These are phyloP conservation scores for Huntiella moniliformis DNA, from an alignment of 2,329 filamentous ascomycete genomes.

Conservation along the genomic window DNA sequence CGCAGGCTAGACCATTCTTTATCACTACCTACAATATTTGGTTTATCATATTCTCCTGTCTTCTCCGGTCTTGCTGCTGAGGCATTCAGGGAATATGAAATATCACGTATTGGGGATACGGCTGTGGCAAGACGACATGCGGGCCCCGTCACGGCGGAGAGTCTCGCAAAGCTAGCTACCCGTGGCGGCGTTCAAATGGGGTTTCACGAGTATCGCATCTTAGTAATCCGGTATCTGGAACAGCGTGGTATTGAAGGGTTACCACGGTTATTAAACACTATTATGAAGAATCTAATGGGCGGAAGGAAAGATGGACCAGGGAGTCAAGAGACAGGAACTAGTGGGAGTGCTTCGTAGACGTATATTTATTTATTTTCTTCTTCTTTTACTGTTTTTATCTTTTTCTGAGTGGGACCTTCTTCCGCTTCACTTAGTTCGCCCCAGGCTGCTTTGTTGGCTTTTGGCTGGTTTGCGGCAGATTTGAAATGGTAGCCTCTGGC, in stretches of 20 bases:
- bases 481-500: slow-evolving; percentile 70
- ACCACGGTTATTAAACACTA: slow-evolving; percentile 56
- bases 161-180: slow-evolving; percentile 40
- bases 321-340: not conserved
- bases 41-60: slow-evolving; percentile 38
- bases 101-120: slow-evolving; percentile 18
- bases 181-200: slow-evolving; percentile 46
- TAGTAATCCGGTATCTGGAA: slow-evolving; percentile 51
- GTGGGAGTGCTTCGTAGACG: not conserved
- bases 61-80: slow-evolving; percentile 36
- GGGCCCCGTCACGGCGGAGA: slow-evolving; percentile 51
- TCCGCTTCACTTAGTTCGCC: slow-evolving; percentile 21
- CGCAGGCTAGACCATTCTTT: slow-evolving; percentile 27
- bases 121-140: slow-evolving; percentile 28
- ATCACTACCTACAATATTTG: slow-evolving; percentile 32
- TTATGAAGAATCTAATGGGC: slow-evolving; percentile 55
- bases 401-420: slow-evolving; percentile 2
- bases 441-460: slow-evolving; percentile 51
- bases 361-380: slow-evolving; percentile 1
- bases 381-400: not conserved
- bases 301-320: slow-evolving; percentile 17
- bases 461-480: slow-evolving; percentile 43
- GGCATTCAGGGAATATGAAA: slow-evolving; percentile 37
- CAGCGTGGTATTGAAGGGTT: slow-evolving; percentile 45
- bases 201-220: slow-evolving; percentile 59